Evolutionary conservation across 2,329 filamentous ascomycete genomes (phyloP).

Genomic region (Aspergillus vadensis): DNA sequence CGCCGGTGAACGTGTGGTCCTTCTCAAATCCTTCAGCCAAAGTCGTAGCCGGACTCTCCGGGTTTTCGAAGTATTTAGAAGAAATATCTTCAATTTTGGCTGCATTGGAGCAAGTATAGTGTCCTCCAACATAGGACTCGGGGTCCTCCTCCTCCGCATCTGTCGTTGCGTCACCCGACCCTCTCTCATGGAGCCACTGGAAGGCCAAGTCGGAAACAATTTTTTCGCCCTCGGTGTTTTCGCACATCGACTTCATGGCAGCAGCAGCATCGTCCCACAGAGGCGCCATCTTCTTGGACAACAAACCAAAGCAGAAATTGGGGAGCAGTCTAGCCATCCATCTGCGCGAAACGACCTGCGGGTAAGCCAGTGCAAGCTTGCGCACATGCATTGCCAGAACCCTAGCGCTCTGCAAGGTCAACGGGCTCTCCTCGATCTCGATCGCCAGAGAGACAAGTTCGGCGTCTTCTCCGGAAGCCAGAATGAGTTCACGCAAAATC

Average conservation of each 20-base stretch:
- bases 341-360: slow-evolving; percentile 58
- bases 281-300: slow-evolving; percentile 81
- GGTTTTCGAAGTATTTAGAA: slow-evolving; percentile 54
- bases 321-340: slow-evolving; percentile 75
- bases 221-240: slow-evolving; percentile 71
- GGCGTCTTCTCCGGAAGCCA: slow-evolving; percentile 51
- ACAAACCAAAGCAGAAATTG: slow-evolving; percentile 81
- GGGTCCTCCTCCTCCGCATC: slow-evolving; percentile 29
- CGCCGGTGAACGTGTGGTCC: slow-evolving; percentile 51
- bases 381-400: slow-evolving; percentile 83
- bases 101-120: slow-evolving; percentile 85
- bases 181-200: slow-evolving; percentile 65
- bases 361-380: slow-evolving; percentile 69
- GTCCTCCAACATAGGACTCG: slow-evolving; percentile 28
- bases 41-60: slow-evolving; percentile 57
- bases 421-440: slow-evolving; percentile 74
- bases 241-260: slow-evolving; percentile 72
- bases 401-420: slow-evolving; percentile 75
- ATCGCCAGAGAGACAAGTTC: slow-evolving; percentile 62
- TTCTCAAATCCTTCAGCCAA: slow-evolving; percentile 67
- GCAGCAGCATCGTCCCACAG: slow-evolving; percentile 83
- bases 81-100: slow-evolving; percentile 59
- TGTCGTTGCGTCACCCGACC: slow-evolving; percentile 26
- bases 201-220: slow-evolving; percentile 72
- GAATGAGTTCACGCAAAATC: slow-evolving; percentile 62